Conservation (phyloP, 805 yeast species). For the Hanseniaspora jakobsenii region DNA sequence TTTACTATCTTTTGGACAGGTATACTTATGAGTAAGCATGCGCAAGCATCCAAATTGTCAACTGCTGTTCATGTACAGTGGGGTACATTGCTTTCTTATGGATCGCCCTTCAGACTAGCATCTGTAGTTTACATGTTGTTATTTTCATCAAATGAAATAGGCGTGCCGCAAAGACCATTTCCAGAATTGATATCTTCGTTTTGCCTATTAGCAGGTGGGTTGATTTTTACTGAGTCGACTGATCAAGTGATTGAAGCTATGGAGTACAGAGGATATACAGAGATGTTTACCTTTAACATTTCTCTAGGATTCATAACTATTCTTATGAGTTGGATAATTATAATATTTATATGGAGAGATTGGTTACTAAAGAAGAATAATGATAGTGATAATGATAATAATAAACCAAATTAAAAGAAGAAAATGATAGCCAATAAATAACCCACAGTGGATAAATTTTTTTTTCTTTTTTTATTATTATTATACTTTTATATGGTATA, state of each 20-base stretch:
- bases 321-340: slow-evolving; percentile 81
- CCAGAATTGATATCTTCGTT: slow-evolving; percentile 75
- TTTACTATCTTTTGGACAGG: slow-evolving; percentile 96
- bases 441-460: no score
- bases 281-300: slow-evolving; percentile 84
- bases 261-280: slow-evolving; percentile 69
- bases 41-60: slow-evolving; percentile 67
- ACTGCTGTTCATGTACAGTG: slow-evolving; percentile 80
- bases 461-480: no score
- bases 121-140: slow-evolving; percentile 42
- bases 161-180: slow-evolving; percentile 46
- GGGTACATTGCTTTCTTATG: slow-evolving; percentile 79
- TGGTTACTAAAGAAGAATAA: slow-evolving; percentile 28
- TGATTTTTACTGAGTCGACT: slow-evolving; percentile 83
- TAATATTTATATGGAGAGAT: slow-evolving; percentile 50
- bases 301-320: slow-evolving; percentile 68
- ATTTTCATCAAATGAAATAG: slow-evolving; percentile 24
- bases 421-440: no score
- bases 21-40: slow-evolving; percentile 84
- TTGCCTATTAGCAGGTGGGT: slow-evolving; percentile 75
- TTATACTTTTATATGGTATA: no score
- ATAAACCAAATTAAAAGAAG: not conserved
- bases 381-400: not conserved
- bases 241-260: slow-evolving; percentile 73
- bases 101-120: slow-evolving; percentile 60